Evolutionary conservation across 2,329 filamentous ascomycete genomes (phyloP), one percentile per base, ranked within the genome.

Genomic region (Nemania abortiva): DNA sequence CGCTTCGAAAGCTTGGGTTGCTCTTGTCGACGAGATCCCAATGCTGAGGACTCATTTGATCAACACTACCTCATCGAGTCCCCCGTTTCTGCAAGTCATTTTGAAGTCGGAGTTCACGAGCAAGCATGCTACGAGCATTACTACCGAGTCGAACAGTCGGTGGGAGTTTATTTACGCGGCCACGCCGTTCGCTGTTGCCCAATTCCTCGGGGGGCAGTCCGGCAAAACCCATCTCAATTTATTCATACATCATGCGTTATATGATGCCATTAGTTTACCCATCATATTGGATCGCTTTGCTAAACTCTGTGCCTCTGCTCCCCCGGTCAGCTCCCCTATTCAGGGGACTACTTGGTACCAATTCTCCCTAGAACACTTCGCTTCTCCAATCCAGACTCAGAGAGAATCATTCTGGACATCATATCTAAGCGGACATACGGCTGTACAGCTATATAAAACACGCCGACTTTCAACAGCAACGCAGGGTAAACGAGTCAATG

Each of bases 231-330:
- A 70, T 0, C 63, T 89, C 3, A 81, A 86, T 1, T 82, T 94
- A 5, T 84, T 84, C 29, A 90, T 98, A 4, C 94, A 97, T 71
- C 95, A 98, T 78, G 92, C 92, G 0, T 84, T 98, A 0, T 98
- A 98, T 76, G 95, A 98, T 78, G 94, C 91, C 6, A 85, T 97
- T 68, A 96, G 92, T 74, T 82, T 98, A 4, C 88, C 90, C 0
- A 77, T 85, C 0, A 81, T 97, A 6, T 82, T 94, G 24, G 77
- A 85, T 1, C 76, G 79, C 0, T 80, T 85, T 29, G 20, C 69
- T 1, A 59, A 71, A 7, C 72, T 81, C 15, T 79, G 74, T 49
- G 56, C 22, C 57, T 58, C 31, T n/a, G 4, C 54, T 6, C 18
- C 58, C 1, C 18, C 39, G 6, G 15, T 57, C 10, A 15, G 9